Conservation (phyloP, 306 rosid species). For the Pyrus betulifolia region DNA sequence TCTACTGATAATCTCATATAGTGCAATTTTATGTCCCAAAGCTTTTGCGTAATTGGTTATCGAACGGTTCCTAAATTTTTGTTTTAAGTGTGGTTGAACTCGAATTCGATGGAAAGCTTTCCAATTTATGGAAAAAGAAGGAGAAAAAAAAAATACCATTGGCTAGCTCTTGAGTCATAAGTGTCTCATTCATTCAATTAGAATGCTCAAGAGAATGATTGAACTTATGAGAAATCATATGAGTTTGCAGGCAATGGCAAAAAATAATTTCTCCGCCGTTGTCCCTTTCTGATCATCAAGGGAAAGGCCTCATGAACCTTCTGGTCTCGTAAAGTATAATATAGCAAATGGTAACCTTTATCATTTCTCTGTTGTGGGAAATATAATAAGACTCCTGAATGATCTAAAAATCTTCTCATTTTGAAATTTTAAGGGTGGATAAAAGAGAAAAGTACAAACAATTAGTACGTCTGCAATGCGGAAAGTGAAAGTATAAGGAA, state of each 20-base stretch:
- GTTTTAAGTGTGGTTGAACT: not conserved
- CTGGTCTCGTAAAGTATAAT: not conserved
- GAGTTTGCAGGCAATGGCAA: not conserved
- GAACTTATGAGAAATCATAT: not conserved
- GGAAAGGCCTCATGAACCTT: not conserved
- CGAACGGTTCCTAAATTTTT: not conserved
- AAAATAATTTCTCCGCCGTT: not conserved
- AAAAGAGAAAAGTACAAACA: not conserved
- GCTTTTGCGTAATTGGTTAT: not conserved
- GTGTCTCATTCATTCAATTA: not conserved
- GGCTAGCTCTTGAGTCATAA: not conserved
- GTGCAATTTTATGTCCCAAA: not conserved
- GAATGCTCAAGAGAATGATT: not conserved
- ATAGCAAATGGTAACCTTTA: no score
- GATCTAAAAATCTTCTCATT: not conserved
- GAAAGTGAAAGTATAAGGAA: not conserved
- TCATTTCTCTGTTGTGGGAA: not conserved
- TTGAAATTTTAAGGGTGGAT: not conserved
- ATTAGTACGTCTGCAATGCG: not conserved
- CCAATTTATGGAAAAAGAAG: not conserved
- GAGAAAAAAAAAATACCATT: not conserved
- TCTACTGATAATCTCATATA: not conserved
- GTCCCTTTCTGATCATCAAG: not conserved
- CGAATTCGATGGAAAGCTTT: not conserved
- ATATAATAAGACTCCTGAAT: not conserved